Evolutionary conservation across 306 rosid species (phyloP), one percentile per base, ranked within the genome.

Genomic region (Potentilla sterilis): DNA sequence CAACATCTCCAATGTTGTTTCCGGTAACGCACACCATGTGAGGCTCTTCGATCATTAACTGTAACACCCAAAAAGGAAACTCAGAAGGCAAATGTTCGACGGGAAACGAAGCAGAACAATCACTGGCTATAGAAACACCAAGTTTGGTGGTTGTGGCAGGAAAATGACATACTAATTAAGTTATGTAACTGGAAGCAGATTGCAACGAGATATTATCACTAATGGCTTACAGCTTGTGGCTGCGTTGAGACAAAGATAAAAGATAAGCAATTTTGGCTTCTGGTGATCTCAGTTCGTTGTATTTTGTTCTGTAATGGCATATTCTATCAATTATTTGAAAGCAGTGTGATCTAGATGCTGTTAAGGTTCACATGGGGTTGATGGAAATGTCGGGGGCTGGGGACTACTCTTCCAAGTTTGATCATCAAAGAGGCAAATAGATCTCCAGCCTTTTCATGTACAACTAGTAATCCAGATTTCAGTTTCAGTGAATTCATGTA

Each of bases 251-350:
- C 76, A 52, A 48, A 44, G 21, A 58, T 21, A 22, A 64, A 2
- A 19, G 64, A 40, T 62, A 35, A 62, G 69, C 21, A 66, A 37
- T 48, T 80, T 63, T 32, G 42, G 52, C 19, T 43, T 15, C 1
- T 44, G 42, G 40, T 47, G 19, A 41, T 47, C 79, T 73, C 28
- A 57, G 41, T 81, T 72, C 81, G 70, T 28, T 71, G 79, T 75
- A 72, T 64, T 35, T 51, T 63, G 81, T 64, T 62, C 40, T 22
- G 5, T 42, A 67, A 70, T 51, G 21, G 54, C 6, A 40, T 35
- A 42, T 58, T 52, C 37, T 52, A 67, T 64, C 70, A 35, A 74
- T 77, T 52, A 80, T 75, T 28, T 72, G 59, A 54, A 21, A 19
- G 12, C 59, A 19, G 3, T 54, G 59, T 8, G 58, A 52, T 19